Percentiles rank a stretch among this genome's conserved stretches.
phyloP scores from a whole-genome alignment of 192 early-diverging fungal species.

The Coemansia sp. region DNA sequence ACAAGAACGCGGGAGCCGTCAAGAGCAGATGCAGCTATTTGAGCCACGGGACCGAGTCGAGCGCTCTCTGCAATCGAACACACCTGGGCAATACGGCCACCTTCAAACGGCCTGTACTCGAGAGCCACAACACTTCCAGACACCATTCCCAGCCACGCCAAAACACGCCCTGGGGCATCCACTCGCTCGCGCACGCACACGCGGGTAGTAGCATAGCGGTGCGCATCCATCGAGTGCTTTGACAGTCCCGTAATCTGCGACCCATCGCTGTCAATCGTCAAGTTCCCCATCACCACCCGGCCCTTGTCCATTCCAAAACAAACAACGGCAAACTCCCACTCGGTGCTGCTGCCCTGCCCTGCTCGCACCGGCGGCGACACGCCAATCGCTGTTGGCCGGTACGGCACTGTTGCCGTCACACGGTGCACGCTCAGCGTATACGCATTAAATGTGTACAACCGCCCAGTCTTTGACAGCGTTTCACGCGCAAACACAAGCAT shows the following conservation, averaged over 20 bases:
- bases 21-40: constrained; percentile 12
- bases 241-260: constrained; percentile 33
- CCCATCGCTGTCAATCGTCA: constrained; percentile 18
- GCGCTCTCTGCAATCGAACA: constrained; percentile 7
- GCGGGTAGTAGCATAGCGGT: constrained; percentile 20
- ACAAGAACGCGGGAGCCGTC: constrained; percentile 11
- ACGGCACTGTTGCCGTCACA: constrained; percentile 19
- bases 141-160: constrained; percentile 26
- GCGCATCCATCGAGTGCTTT: constrained; percentile 6
- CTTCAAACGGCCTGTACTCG: constrained; percentile 35
- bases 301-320: constrained; percentile 35
- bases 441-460: constrained; percentile 35
- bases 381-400: constrained; percentile 26
- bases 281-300: constrained; percentile 26
- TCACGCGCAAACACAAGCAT: constrained; percentile 40
- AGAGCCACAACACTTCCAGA: constrained; percentile 27
- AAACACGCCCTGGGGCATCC: constrained; percentile 12
- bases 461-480: constrained; percentile 5
- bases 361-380: constrained; percentile 32
- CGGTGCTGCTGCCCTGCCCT: constrained; percentile 33
- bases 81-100: constrained; percentile 11
- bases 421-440: constrained; percentile 30
- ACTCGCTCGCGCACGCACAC: constrained; percentile 13
- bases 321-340: constrained; percentile 46
- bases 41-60: constrained; percentile 16